Conservation (phyloP, 169 alveolate genomes). For the Cryptosporidium ryanae region DNA sequence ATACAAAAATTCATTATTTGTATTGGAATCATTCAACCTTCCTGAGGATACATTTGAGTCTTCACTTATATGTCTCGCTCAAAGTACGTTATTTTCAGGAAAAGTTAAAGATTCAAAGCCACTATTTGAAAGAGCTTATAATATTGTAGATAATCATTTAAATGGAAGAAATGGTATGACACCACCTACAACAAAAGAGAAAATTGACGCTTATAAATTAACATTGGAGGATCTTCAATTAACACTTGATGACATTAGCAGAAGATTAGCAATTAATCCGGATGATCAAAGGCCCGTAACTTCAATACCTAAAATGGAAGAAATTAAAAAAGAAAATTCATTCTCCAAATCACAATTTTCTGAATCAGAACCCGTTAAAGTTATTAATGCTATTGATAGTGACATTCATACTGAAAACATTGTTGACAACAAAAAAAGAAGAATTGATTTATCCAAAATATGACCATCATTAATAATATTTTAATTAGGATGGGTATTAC, state of each 20-base stretch:
- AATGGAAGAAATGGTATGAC: slow-evolving; percentile 56
- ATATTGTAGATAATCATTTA: slow-evolving; percentile 22
- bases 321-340: slow-evolving; percentile 38
- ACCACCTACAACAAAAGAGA: slow-evolving; percentile 29
- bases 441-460: slow-evolving; percentile 56
- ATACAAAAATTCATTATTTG: slow-evolving; percentile 43
- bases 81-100: slow-evolving; percentile 62
- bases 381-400: slow-evolving; percentile 29
- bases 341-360: slow-evolving; percentile 55
- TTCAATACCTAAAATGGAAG: slow-evolving; percentile 62
- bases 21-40: slow-evolving; percentile 34
- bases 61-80: slow-evolving; percentile 68
- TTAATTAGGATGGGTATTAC: not conserved
- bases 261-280: slow-evolving; percentile 33
- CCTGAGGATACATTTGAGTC: slow-evolving; percentile 53
- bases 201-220: slow-evolving; percentile 45
- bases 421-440: slow-evolving; percentile 65
- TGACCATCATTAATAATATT: not conserved
- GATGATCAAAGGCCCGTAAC: slow-evolving; percentile 60
- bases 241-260: slow-evolving; percentile 61
- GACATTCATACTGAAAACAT: not conserved
- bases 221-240: slow-evolving; percentile 68
- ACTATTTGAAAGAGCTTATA: slow-evolving; percentile 51
- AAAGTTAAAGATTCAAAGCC: slow-evolving; percentile 35
- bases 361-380: slow-evolving; percentile 49